Percentiles rank a stretch among this genome's conserved stretches.
phyloP scores from a whole-genome alignment of 441 rosid genomes.

The Syzygium syzygioides region DNA sequence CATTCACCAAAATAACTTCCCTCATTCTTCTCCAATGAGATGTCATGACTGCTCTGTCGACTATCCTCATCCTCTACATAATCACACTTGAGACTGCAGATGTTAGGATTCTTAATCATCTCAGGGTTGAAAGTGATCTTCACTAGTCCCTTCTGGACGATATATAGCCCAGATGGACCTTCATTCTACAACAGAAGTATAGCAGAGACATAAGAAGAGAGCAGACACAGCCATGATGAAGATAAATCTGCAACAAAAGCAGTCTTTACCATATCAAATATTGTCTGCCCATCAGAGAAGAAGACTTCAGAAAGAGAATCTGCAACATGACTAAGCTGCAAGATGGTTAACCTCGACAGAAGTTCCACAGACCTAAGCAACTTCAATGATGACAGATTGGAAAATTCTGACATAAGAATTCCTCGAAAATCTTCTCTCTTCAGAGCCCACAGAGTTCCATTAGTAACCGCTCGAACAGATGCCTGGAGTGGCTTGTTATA shows the following conservation, averaged over 20 bases:
- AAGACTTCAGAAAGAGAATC: conserved; percentile 76
- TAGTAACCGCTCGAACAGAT: conserved; percentile 89
- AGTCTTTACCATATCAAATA: conserved; percentile 61
- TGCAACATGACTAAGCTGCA: conserved; percentile 94
- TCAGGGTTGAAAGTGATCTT: conserved; percentile 61
- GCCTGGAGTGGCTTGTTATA: conserved; percentile 98
- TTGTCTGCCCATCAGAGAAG: conserved; percentile 74
- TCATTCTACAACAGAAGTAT: conserved; percentile 51
- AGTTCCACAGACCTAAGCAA: conserved; percentile 93
- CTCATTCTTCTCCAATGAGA: conserved; percentile 70
- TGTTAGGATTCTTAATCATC: conserved; percentile 46
- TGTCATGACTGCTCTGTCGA: conserved; percentile 24
- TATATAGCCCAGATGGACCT: conserved; percentile 57
- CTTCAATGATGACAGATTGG: conserved; percentile 88
- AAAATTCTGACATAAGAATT: conserved; percentile 88
- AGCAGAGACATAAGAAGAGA: conserved; percentile 12
- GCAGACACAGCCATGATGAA: conserved; percentile 3
- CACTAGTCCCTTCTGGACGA: conserved; percentile 86
- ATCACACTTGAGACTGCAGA: conserved; percentile 62
- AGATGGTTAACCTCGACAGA: conserved; percentile 86
- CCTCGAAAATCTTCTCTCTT: conserved; percentile 99
- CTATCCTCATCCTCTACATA: conserved; percentile 30
- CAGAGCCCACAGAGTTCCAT: conserved; percentile 90
- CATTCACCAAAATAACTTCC: conserved; percentile 98
- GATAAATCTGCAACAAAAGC: not conserved